Evolutionary conservation across 805 yeast species (phyloP).

Genomic region (Saturnispora saitoi): DNA sequence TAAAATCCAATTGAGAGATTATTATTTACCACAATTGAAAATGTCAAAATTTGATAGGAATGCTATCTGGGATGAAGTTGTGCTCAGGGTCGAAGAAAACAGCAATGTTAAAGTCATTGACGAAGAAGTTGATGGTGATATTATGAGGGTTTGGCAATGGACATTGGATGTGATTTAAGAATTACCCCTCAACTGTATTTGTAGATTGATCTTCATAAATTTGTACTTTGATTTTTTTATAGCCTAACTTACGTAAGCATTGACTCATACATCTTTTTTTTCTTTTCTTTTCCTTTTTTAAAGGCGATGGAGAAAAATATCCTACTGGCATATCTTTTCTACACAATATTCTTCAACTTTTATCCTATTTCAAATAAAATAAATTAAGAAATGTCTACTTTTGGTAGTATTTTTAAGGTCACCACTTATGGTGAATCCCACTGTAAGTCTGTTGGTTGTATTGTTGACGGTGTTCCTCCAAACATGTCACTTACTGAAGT

Average conservation of each 20-base stretch:
- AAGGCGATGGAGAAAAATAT: not conserved
- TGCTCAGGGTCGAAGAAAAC: slow-evolving; percentile 50
- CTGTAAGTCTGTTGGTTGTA: slow-evolving; percentile 95
- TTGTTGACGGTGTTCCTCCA: slow-evolving; percentile 97
- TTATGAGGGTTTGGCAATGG: slow-evolving; percentile 87
- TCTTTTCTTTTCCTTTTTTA: not conserved
- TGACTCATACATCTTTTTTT: slow-evolving; percentile 4
- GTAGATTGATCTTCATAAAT: too few relatives aligned
- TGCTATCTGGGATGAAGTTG: slow-evolving; percentile 52
- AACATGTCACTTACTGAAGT: slow-evolving; percentile 76
- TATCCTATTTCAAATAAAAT: too few relatives aligned
- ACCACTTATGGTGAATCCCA: slow-evolving; percentile 98
- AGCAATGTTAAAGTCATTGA: slow-evolving; percentile 54
- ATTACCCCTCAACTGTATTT: too few relatives aligned
- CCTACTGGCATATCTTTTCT: too few relatives aligned
- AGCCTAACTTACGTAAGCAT: not conserved
- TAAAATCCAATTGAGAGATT: slow-evolving; percentile 64
- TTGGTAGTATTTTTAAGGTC: slow-evolving; percentile 59
- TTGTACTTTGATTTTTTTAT: not conserved
- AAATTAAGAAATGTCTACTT: slow-evolving; percentile 51
- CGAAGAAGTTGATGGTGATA: slow-evolving; percentile 77
- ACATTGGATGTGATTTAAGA: slow-evolving; percentile 32
- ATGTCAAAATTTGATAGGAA: slow-evolving; percentile 32
- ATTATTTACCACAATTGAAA: slow-evolving; percentile 32
- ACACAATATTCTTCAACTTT: too few relatives aligned